These are phyloP conservation scores for Nakazawaea peltata DNA, from an alignment of 805 yeast genomes.

Conservation along the genomic window DNA sequence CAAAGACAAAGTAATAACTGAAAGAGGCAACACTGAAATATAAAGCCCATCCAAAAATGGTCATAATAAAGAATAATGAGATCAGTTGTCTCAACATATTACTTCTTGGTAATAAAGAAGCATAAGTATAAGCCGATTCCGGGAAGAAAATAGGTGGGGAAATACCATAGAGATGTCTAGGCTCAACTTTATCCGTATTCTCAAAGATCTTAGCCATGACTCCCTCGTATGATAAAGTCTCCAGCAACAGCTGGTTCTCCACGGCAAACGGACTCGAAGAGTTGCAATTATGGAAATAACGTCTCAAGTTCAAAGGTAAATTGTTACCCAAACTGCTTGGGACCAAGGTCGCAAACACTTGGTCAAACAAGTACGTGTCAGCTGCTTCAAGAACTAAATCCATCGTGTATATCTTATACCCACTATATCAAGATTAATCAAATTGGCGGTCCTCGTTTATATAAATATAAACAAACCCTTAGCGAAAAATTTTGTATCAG, in stretches of 20 bases:
- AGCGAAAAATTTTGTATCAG: too few species aligned
- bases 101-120: constrained; percentile 67
- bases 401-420: too few species aligned
- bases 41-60: constrained; percentile 80
- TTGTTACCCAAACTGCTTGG: constrained; percentile 45
- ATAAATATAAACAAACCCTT: too few species aligned
- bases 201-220: constrained; percentile 11
- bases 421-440: too few species aligned
- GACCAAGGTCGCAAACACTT: constrained; percentile 57
- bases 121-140: constrained; percentile 46
- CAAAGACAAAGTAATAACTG: constrained; percentile 76
- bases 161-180: constrained; percentile 26
- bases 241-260: constrained; percentile 1
- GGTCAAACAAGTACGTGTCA: constrained; percentile 72
- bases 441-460: not conserved
- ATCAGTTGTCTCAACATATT: constrained; percentile 64
- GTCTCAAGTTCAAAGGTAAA: constrained; percentile 20
- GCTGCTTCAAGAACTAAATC: constrained; percentile 81
- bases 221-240: constrained; percentile 5
- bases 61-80: constrained; percentile 59
- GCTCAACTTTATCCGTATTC: not conserved
- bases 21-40: constrained; percentile 69
- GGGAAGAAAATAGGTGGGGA: constrained; percentile 48
- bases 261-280: constrained; percentile 7
- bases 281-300: constrained; percentile 14